A percentile compares a stretch with the other conserved stretches of the same genome.
Conservation (phyloP, 768 basidiomycete genomes). For the Tricholoma sp. region DNA sequence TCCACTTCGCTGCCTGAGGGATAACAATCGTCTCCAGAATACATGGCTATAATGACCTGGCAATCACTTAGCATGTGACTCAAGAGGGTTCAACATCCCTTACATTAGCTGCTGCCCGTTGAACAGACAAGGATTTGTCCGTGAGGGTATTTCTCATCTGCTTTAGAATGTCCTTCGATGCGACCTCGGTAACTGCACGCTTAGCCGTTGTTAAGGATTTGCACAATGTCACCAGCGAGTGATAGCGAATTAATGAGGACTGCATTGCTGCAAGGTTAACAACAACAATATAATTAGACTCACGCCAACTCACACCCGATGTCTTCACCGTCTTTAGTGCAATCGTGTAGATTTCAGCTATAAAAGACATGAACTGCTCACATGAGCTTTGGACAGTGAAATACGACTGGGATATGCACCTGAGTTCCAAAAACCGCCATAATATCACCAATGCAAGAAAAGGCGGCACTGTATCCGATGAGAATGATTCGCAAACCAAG, state of each 20-base stretch:
- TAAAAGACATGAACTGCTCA: slow-evolving; percentile 87
- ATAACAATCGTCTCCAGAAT: slow-evolving; percentile 50
- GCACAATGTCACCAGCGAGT: slow-evolving; percentile 71
- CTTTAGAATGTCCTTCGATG: slow-evolving; percentile 78
- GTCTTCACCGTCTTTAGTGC: slow-evolving; percentile 66
- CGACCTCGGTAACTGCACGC: slow-evolving; percentile 75
- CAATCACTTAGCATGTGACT: slow-evolving; percentile 13
- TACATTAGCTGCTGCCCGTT: slow-evolving; percentile 80
- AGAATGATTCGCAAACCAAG: slow-evolving; percentile 1
- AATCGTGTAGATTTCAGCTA: slow-evolving; percentile 73
- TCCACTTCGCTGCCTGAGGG: slow-evolving; percentile 73
- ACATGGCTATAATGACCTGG: slow-evolving; percentile 49
- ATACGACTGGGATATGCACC: slow-evolving; percentile 36
- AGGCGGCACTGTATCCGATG: slow-evolving; percentile 55
- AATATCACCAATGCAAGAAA: slow-evolving; percentile 84
- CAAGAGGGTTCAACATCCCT: slow-evolving; percentile 6
- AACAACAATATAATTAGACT: not conserved
- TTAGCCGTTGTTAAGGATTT: slow-evolving; percentile 79
- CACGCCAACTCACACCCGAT: slow-evolving; percentile 48
- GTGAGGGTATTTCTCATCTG: slow-evolving; percentile 67
- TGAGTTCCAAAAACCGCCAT: slow-evolving; percentile 83
- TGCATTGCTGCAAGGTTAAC: slow-evolving; percentile 23
- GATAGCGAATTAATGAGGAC: slow-evolving; percentile 78
- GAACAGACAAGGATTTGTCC: slow-evolving; percentile 82
- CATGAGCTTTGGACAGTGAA: not conserved